Evolutionary conservation across 257 asterid genomes (phyloP).

Genomic region (Nicotiana noctiflora): DNA sequence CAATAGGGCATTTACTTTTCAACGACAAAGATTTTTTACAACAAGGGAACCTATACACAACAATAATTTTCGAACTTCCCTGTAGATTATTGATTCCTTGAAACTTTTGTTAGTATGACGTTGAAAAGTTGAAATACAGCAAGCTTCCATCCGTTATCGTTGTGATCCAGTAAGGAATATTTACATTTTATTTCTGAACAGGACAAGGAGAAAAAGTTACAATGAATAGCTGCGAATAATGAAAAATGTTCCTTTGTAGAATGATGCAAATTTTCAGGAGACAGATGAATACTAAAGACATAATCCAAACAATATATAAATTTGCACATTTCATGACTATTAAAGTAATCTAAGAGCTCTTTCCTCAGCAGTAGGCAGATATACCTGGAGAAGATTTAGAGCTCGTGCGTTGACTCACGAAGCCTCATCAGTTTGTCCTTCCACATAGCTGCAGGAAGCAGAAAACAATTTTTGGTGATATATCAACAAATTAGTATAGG

Average conservation of each 20-base stretch:
- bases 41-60: constrained; percentile 1
- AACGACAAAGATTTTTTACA: neutral
- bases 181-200: neutral
- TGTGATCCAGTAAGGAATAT: neutral
- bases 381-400: constrained; percentile 7
- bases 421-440: constrained; percentile 33
- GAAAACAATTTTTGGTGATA: neutral
- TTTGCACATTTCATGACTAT: neutral
- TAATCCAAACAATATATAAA: neutral
- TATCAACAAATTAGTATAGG: neutral
- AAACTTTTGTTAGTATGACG: neutral
- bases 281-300: neutral
- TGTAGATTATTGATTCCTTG: neutral
- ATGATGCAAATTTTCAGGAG: neutral
- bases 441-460: constrained; percentile 25
- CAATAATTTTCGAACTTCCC: neutral
- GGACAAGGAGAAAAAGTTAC: neutral
- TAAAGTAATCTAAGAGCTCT: neutral
- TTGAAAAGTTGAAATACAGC: neutral
- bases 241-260: neutral
- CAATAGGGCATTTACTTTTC: constrained; percentile 1
- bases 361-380: neutral
- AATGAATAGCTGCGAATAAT: neutral
- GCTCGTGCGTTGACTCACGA: constrained; percentile 19
- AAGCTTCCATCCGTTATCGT: neutral